A percentile compares a stretch with the other conserved stretches of the same genome.
Conservation (phyloP, 805 yeast genomes). For the Cyberlindnera xylosilytica region DNA sequence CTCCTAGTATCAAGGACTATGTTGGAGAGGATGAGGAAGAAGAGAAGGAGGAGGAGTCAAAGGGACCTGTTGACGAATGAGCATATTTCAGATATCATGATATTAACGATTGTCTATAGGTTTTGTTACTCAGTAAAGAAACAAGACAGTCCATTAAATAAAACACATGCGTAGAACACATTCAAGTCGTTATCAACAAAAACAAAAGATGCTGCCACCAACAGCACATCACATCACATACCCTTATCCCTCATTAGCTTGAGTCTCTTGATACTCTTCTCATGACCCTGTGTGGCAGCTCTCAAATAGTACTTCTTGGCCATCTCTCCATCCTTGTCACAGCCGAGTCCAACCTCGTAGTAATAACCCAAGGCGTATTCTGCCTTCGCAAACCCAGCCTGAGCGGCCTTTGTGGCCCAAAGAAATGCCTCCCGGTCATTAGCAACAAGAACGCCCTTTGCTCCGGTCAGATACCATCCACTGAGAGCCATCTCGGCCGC, state of each 20-base stretch:
- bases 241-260: too few relatives aligned
- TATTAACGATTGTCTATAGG: too few relatives aligned
- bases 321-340: constrained; percentile 37
- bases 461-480: constrained; percentile 79
- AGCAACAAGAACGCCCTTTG: constrained; percentile 45
- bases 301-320: constrained; percentile 51
- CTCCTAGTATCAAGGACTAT: neutral
- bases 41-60: neutral
- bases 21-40: neutral
- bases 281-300: constrained; percentile 63
- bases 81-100: too few relatives aligned
- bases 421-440: constrained; percentile 64
- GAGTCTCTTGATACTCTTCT: constrained; percentile 43
- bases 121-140: neutral
- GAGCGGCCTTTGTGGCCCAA: constrained; percentile 65
- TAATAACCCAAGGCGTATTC: constrained; percentile 69
- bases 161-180: too few relatives aligned
- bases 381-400: constrained; percentile 56
- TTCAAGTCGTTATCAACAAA: too few relatives aligned
- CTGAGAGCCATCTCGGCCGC: constrained; percentile 69
- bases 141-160: too few relatives aligned
- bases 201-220: too few relatives aligned
- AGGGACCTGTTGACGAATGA: neutral
- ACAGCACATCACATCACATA: too few relatives aligned
- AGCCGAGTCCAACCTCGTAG: constrained; percentile 63